phyloP scores from a whole-genome alignment of 2,329 filamentous ascomycete species.

The Aspergillus sp. region DNA sequence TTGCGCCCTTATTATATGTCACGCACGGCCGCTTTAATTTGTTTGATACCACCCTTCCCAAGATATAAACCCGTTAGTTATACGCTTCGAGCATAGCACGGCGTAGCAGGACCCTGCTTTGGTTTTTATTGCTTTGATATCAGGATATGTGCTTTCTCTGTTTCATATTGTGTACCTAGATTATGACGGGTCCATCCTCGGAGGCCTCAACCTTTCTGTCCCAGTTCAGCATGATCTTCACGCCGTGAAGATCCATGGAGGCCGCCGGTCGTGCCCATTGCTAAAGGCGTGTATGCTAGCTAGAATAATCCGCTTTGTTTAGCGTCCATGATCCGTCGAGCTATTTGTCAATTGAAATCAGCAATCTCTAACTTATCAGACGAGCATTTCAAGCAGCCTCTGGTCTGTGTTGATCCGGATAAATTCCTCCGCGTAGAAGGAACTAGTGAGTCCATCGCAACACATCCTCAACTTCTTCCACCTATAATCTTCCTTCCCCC shows the following conservation, averaged over 20 bases:
- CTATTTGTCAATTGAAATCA: neutral
- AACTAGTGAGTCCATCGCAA: constrained; percentile 1
- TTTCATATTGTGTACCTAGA: constrained; percentile 15
- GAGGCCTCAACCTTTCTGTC: neutral
- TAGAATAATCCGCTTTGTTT: constrained; percentile 7
- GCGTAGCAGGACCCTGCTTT: constrained; percentile 16
- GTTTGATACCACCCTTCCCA: constrained; percentile 7
- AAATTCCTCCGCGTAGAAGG: constrained; percentile 11
- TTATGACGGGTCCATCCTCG: neutral
- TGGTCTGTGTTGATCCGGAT: constrained; percentile 6
- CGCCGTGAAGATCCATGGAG: neutral
- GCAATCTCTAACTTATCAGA: no score
- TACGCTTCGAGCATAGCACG: constrained; percentile 21
- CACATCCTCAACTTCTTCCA: constrained; percentile 16
- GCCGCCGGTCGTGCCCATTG: constrained; percentile 6
- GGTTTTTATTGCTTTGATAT: constrained; percentile 8
- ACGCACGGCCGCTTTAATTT: constrained; percentile 5
- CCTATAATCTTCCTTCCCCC: constrained; percentile 13
- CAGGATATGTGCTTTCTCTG: constrained; percentile 11
- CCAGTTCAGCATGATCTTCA: constrained; percentile 1
- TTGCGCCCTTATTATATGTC: neutral
- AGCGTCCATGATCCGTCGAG: neutral
- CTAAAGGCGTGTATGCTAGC: constrained; percentile 7
- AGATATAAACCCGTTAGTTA: constrained; percentile 13
- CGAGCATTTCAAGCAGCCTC: neutral